phyloP scores from a whole-genome alignment of 371 early-diverging fungal genomes.

The Haplosporangium sp. region DNA sequence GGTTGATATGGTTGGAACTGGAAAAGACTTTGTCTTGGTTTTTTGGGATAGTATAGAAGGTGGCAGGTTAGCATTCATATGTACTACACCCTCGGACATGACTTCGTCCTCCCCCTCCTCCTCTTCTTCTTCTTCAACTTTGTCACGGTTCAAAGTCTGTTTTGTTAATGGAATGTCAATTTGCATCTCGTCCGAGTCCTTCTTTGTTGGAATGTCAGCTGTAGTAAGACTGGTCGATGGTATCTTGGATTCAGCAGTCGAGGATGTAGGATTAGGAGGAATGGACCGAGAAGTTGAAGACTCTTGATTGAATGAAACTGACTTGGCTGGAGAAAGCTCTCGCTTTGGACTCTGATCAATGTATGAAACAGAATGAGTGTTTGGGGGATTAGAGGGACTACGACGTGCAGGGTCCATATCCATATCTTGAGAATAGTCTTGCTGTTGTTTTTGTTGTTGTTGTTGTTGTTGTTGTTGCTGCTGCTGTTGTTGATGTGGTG shows the following conservation, averaged over 20 bases:
- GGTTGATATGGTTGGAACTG: conserved; percentile 17
- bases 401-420: conserved; percentile 4
- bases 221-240: neutral
- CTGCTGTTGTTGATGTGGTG: too few relatives aligned
- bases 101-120: conserved; percentile 52
- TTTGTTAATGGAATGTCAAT: neutral
- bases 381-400: neutral
- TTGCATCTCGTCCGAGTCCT: conserved; percentile 6
- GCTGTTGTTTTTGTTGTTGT: neutral
- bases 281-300: neutral
- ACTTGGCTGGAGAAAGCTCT: conserved; percentile 1
- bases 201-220: neutral
- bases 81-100: conserved; percentile 55
- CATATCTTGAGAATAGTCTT: conserved; percentile 5
- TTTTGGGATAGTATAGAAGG: conserved; percentile 1
- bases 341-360: neutral
- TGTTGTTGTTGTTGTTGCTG: neutral
- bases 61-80: conserved; percentile 27
- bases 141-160: neutral
- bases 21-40: conserved; percentile 13
- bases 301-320: neutral
- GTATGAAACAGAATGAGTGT: neutral
- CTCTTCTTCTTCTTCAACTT: conserved; percentile 20
- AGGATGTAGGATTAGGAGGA: conserved; percentile 6
- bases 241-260: neutral